Evolutionary conservation across 2,329 filamentous ascomycete species (phyloP).

Genomic region (Cadophora gregata): DNA sequence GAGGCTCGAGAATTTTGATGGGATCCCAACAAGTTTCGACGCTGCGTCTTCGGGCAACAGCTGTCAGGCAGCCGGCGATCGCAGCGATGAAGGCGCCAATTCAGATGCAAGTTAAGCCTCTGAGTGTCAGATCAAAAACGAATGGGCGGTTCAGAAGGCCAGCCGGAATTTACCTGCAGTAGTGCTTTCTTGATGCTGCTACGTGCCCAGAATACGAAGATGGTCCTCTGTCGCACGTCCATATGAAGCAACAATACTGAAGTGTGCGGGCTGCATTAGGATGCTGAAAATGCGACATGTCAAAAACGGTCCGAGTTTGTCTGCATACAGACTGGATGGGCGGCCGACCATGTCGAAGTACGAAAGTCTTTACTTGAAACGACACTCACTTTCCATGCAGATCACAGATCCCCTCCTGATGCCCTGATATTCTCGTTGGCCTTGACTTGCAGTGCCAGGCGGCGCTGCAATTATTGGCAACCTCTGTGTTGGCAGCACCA

Average conservation of each 20-base stretch:
- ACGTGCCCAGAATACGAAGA: neutral
- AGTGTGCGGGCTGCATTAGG: neutral
- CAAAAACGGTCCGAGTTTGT: neutral
- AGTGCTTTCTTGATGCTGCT: neutral
- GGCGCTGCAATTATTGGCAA: too few relatives aligned
- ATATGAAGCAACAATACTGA: neutral
- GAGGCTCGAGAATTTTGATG: neutral
- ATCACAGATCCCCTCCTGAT: neutral
- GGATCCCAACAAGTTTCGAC: neutral
- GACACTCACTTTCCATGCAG: neutral
- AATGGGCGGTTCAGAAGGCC: neutral
- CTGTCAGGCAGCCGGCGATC: neutral
- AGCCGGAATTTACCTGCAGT: neutral
- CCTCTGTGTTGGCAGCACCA: neutral
- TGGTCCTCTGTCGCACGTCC: neutral
- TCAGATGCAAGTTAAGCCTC: neutral
- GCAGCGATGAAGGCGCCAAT: neutral
- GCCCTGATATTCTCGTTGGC: neutral
- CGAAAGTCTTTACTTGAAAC: neutral
- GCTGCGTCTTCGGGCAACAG: neutral
- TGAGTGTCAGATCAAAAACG: slow-evolving; percentile 1
- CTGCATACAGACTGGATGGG: neutral
- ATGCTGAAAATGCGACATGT: neutral
- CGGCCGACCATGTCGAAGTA: neutral
- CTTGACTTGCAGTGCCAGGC: neutral